Conservation (phyloP, 805 yeast genomes). For the Teunomyces funiuensis region DNA sequence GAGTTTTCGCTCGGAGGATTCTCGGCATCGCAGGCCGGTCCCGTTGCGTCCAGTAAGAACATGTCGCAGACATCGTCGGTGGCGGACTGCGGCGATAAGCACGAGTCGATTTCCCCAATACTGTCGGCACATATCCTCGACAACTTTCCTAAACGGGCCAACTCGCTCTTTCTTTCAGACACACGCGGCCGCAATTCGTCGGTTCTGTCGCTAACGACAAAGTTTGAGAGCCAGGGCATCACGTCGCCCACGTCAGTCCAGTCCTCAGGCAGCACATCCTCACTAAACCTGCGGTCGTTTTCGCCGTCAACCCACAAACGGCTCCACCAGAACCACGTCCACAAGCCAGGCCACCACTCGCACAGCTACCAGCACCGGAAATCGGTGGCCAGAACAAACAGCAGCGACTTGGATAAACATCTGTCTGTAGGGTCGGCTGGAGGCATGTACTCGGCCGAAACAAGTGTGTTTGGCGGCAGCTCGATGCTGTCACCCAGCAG, state of each 20-base stretch:
- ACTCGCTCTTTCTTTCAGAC: constrained; percentile 15
- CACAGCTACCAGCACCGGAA: constrained; percentile 3
- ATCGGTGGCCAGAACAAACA: not conserved
- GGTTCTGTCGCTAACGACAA: constrained; percentile 26
- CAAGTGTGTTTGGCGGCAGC: not conserved
- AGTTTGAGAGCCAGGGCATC: constrained; percentile 28
- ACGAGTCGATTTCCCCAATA: constrained; percentile 19
- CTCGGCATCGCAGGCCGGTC: constrained; percentile 10
- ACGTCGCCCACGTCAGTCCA: constrained; percentile 17
- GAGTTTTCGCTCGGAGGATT: constrained; percentile 18
- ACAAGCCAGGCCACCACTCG: not conserved
- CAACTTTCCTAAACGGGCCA: constrained; percentile 15
- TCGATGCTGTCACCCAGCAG: constrained; percentile 3
- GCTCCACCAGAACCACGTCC: constrained; percentile 4
- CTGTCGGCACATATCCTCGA: constrained; percentile 5
- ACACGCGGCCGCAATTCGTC: constrained; percentile 9
- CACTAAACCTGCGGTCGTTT: not conserved
- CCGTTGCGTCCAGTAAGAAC: constrained; percentile 12
- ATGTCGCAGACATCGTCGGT: constrained; percentile 7
- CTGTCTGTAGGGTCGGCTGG: no score
- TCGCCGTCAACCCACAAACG: constrained; percentile 4
- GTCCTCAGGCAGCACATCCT: not conserved
- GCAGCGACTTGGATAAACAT: constrained; percentile 2
- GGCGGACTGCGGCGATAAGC: constrained; percentile 26
- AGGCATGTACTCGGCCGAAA: constrained; percentile 6